These are phyloP conservation scores for Meyerozyma carpophila DNA, from an alignment of 1,139 yeast species.

Conservation along the genomic window DNA sequence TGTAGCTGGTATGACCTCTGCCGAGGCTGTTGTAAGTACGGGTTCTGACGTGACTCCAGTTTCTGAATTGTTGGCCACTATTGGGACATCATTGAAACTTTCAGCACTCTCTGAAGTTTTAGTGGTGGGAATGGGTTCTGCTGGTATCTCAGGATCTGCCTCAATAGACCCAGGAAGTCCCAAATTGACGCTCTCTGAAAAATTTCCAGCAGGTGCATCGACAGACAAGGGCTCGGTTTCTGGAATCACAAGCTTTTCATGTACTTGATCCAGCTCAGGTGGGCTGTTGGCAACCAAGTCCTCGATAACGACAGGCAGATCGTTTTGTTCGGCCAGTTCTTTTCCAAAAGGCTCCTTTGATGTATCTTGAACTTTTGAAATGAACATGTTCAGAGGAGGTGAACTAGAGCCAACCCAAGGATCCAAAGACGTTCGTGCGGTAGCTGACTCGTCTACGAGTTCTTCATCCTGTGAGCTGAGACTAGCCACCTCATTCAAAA, in stretches of 20 bases:
- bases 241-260: not conserved
- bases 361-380: not conserved
- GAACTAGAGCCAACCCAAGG: not conserved
- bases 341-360: not conserved
- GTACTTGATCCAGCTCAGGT: not conserved
- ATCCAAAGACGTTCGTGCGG: not conserved
- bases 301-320: not conserved
- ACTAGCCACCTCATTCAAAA: not conserved
- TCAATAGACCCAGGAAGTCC: not conserved
- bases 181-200: not conserved
- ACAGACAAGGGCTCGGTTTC: not conserved
- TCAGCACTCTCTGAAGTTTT: not conserved
- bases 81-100: too few relatives aligned
- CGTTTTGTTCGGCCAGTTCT: not conserved
- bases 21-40: too few relatives aligned
- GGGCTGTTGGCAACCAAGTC: not conserved
- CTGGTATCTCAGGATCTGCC: not conserved
- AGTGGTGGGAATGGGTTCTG: not conserved
- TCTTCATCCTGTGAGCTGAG: not conserved
- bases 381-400: not conserved
- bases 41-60: too few relatives aligned
- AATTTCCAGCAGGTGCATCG: not conserved
- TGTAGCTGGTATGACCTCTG: too few relatives aligned
- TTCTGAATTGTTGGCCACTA: too few relatives aligned
- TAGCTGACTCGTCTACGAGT: not conserved